Evolutionary conservation across 2,329 filamentous ascomycete species (phyloP).

Genomic region (Fusarium praegraminearum): DNA sequence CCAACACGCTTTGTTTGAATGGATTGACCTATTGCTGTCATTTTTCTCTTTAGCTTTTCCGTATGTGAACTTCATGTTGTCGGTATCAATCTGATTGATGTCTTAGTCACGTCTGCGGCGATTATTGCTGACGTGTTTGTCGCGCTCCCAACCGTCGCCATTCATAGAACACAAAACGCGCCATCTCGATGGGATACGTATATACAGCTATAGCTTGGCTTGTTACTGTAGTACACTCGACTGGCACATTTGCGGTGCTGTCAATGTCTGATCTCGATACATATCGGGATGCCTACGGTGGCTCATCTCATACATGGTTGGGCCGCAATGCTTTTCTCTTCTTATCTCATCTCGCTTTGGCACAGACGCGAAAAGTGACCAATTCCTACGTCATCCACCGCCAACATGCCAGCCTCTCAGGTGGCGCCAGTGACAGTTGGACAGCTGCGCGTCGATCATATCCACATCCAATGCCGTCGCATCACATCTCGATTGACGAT

Average conservation of each 20-base stretch:
- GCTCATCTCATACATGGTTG: neutral
- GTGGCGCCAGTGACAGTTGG: neutral
- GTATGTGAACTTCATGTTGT: neutral
- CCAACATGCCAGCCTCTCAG: slow-evolving; percentile 1
- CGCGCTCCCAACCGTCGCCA: neutral
- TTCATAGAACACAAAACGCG: neutral
- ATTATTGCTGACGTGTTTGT: neutral
- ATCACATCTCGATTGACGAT: neutral
- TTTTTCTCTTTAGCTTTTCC: neutral
- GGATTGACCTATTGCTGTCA: neutral
- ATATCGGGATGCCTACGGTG: neutral
- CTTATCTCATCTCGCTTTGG: neutral
- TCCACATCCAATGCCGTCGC: slow-evolving; percentile 1
- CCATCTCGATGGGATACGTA: neutral
- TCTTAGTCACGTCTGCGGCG: neutral
- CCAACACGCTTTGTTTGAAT: fast-evolving
- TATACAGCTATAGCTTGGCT: neutral
- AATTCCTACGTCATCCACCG: slow-evolving; percentile 14
- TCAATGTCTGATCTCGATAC: neutral
- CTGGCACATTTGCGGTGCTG: neutral
- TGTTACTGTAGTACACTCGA: neutral
- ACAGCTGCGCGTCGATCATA: neutral
- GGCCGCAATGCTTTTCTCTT: neutral
- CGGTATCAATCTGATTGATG: neutral
- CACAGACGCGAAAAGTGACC: neutral